These are phyloP conservation scores for Betula pendula DNA, from an alignment of 306 rosid species.

Conservation along the genomic window DNA sequence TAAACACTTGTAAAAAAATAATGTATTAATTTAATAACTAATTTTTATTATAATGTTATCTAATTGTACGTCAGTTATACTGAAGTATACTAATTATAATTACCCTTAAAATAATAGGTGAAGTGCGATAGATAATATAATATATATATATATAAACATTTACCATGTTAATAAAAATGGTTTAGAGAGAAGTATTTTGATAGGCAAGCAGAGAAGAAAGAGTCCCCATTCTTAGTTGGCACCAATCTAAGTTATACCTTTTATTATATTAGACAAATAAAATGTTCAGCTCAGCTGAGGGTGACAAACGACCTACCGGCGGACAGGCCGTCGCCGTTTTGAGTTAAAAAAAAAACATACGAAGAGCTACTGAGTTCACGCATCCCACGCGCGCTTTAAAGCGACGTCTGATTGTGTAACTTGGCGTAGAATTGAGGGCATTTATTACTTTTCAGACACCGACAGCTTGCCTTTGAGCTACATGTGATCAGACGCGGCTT, in stretches of 20 bases:
- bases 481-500: constrained; percentile 7
- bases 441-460: constrained; percentile 34
- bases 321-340: constrained; percentile 37
- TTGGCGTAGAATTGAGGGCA: constrained; percentile 46
- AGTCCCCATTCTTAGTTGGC: neutral
- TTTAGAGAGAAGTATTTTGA: too few species aligned
- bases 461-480: constrained; percentile 34
- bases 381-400: constrained; percentile 20
- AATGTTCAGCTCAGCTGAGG: constrained; percentile 15
- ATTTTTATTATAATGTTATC: too few species aligned
- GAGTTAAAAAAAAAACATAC: neutral
- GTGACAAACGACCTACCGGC: constrained; percentile 41
- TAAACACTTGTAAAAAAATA: too few species aligned
- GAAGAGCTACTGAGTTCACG: constrained; percentile 1
- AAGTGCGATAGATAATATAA: too few species aligned
- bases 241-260: neutral
- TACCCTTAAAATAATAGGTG: too few species aligned
- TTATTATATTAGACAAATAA: neutral
- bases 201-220: neutral
- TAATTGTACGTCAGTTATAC: too few species aligned
- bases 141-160: too few species aligned
- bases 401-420: constrained; percentile 21
- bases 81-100: too few species aligned
- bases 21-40: too few species aligned
- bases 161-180: too few species aligned